Evolutionary conservation across 805 yeast genomes (phyloP).

Genomic region (Metschnikowia koreensis): DNA sequence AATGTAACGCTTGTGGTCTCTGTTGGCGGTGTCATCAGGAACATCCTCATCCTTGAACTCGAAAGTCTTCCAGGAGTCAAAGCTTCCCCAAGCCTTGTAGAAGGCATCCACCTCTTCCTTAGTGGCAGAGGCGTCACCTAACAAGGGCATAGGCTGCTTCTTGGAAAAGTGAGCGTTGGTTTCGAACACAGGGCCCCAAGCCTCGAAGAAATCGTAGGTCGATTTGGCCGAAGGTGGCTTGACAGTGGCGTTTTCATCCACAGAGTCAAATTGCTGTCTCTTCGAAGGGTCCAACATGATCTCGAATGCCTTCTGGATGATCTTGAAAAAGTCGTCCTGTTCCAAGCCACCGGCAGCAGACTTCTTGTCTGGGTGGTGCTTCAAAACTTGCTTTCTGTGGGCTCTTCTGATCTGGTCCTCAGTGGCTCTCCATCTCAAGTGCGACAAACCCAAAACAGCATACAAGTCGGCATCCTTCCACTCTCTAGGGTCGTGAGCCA

Average conservation of each 20-base stretch:
- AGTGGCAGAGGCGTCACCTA: conserved; percentile 67
- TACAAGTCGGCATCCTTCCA: conserved; percentile 97
- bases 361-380: conserved; percentile 98
- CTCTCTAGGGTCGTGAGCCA: conserved; percentile 92
- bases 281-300: conserved; percentile 78
- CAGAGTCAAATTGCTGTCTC: conserved; percentile 94
- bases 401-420: conserved; percentile 94
- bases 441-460: conserved; percentile 91
- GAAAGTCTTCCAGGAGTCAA: conserved; percentile 97
- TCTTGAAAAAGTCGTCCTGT: conserved; percentile 95
- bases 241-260: conserved; percentile 85
- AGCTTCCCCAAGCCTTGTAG: conserved; percentile 88
- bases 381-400: conserved; percentile 93
- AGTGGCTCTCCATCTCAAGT: conserved; percentile 86
- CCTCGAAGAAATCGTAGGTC: conserved; percentile 80
- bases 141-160: conserved; percentile 80
- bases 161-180: conserved; percentile 90
- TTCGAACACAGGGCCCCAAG: conserved; percentile 90
- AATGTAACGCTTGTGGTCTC: conserved; percentile 98
- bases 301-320: conserved; percentile 96
- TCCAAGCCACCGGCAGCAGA: conserved; percentile 86
- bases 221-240: conserved; percentile 68
- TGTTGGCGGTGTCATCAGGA: conserved; percentile 98
- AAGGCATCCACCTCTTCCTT: conserved; percentile 83
- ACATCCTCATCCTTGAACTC: conserved; percentile 98